These are phyloP conservation scores for Scutellaria minor DNA, from an alignment of 257 asterid species.

Conservation along the genomic window DNA sequence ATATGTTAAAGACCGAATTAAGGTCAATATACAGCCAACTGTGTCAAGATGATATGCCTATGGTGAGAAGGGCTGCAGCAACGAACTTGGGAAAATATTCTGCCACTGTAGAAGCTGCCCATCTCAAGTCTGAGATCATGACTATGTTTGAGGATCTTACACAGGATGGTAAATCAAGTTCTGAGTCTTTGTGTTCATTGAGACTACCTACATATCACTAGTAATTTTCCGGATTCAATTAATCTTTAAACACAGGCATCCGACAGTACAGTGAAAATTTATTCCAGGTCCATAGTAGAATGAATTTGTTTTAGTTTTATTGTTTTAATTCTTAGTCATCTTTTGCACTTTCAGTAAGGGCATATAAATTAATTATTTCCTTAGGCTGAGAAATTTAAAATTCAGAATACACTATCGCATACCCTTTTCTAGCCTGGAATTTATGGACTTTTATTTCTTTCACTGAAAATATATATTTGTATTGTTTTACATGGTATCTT, in stretches of 20 bases:
- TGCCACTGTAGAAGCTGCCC: slow-evolving; percentile 55
- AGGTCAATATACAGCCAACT: slow-evolving; percentile 78
- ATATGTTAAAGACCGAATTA: slow-evolving; percentile 73
- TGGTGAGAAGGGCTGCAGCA: slow-evolving; percentile 52
- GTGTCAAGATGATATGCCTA: slow-evolving; percentile 96
- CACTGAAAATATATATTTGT: no score
- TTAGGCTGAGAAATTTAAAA: no score
- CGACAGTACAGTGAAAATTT: background rate
- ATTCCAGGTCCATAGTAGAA: background rate
- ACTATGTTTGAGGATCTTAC: slow-evolving; percentile 77
- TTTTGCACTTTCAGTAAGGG: background rate
- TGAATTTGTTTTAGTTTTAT: background rate
- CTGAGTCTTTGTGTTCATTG: slow-evolving; percentile 43
- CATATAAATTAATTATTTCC: no score
- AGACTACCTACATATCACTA: slow-evolving; percentile 9
- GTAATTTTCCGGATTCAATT: slow-evolving; percentile 10
- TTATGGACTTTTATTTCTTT: no score
- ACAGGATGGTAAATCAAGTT: slow-evolving; percentile 63
- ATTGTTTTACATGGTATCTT: no score
- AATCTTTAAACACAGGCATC: background rate
- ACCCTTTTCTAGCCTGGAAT: no score
- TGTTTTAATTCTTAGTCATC: background rate
- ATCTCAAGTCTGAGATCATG: slow-evolving; percentile 57
- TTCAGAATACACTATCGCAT: no score
- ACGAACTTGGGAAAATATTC: slow-evolving; percentile 55